phyloP scores from a whole-genome alignment of 805 yeast genomes.

The Metschnikowia borealis region DNA sequence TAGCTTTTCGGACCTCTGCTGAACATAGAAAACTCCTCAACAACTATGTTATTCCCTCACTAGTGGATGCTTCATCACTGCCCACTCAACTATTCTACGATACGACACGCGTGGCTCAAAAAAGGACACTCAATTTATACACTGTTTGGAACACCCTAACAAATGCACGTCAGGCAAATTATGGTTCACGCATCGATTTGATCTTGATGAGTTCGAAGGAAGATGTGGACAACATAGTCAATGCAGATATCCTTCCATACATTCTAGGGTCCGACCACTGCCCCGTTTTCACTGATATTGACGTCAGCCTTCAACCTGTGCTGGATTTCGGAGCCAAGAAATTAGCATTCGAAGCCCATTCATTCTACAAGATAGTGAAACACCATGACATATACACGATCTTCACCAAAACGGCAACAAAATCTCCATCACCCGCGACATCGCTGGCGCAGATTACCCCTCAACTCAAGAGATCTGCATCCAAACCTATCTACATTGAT shows the following conservation, averaged over 20 bases:
- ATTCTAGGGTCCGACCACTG: slow-evolving; percentile 92
- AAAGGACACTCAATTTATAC: slow-evolving; percentile 61
- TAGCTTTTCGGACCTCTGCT: slow-evolving; percentile 32
- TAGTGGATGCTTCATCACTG: slow-evolving; percentile 8
- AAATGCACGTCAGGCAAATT: slow-evolving; percentile 74
- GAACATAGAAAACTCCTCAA: slow-evolving; percentile 30
- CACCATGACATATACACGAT: slow-evolving; percentile 32
- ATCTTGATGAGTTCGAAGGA: slow-evolving; percentile 47
- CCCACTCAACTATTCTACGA: slow-evolving; percentile 45
- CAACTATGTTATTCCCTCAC: slow-evolving; percentile 22
- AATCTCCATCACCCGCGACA: slow-evolving; percentile 1
- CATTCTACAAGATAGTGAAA: slow-evolving; percentile 19
- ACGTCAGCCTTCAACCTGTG: slow-evolving; percentile 13
- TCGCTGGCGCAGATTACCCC: background rate
- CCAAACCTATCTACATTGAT: slow-evolving; percentile 2
- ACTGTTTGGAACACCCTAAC: slow-evolving; percentile 89
- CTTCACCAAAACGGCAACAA: slow-evolving; percentile 17
- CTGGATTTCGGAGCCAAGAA: slow-evolving; percentile 1
- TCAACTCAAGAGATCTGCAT: background rate
- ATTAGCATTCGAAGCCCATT: slow-evolving; percentile 22
- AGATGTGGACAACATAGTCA: slow-evolving; percentile 28
- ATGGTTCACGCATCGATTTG: slow-evolving; percentile 84
- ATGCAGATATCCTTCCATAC: slow-evolving; percentile 61
- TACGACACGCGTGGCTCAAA: slow-evolving; percentile 53
- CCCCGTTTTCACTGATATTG: slow-evolving; percentile 75